phyloP scores from a whole-genome alignment of 1,284 basidiomycete genomes.

The Moesziomyces antarcticus region DNA sequence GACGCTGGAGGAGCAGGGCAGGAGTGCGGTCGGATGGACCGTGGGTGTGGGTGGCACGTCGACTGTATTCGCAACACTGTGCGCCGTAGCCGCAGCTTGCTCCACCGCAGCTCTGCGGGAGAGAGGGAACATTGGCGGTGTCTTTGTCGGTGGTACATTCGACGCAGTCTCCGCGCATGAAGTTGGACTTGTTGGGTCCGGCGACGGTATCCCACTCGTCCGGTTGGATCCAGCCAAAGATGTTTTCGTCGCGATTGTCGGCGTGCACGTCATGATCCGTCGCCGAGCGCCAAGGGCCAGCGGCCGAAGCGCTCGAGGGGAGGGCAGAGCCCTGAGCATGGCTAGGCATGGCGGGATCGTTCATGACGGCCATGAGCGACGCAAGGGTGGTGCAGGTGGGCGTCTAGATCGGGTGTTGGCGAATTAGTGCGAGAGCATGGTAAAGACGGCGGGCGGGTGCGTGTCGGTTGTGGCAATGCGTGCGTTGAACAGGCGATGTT shows the following conservation, averaged over 20 bases:
- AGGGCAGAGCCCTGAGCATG: constrained; percentile 1
- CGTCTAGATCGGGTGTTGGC: background rate
- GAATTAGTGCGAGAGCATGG: background rate
- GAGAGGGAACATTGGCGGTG: constrained; percentile 2
- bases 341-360: background rate
- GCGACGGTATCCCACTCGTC: constrained; percentile 50
- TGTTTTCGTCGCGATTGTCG: constrained; percentile 46
- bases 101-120: constrained; percentile 28
- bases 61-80: constrained; percentile 47
- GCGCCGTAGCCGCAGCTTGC: constrained; percentile 48
- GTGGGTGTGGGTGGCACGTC: constrained; percentile 20
- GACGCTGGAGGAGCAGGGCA: constrained; percentile 8
- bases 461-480: too few species aligned
- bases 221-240: constrained; percentile 51
- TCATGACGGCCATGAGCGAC: background rate
- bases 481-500: too few species aligned
- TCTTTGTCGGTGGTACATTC: constrained; percentile 22
- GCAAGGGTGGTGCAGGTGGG: background rate
- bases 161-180: constrained; percentile 38
- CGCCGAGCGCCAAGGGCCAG: constrained; percentile 20
- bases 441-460: too few species aligned
- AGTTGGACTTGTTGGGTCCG: constrained; percentile 41
- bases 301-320: background rate
- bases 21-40: constrained; percentile 9
- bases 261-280: constrained; percentile 44